Base-by-base conservation (phyloP, 2,329 filamentous ascomycete genomes). In the Mycosphaerella arachidis region DNA sequence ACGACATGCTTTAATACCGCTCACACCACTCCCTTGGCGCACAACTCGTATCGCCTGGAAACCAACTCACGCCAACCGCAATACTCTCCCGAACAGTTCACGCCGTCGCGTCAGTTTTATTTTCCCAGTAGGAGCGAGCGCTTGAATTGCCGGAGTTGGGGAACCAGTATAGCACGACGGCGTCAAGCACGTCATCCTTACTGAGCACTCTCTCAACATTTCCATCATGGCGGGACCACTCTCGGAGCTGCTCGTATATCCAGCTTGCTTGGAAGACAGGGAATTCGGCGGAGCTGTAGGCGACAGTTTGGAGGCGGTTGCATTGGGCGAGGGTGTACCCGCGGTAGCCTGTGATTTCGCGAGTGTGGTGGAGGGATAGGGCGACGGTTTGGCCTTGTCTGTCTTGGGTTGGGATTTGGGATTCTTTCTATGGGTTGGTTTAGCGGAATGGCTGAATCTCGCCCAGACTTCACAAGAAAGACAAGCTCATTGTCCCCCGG, bases 111-210 rank as follows among this genome's bases (percentile, higher is more conserved):
- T 68, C 64, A 4, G 31, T 2, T 6, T 62, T 58, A 9, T 63
- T 58, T 45, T 70, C 68, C 67, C 68, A 69, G 40, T 69, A 68
- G 46, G 60, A 67, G 1, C 66, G 63, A 45, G 62, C 68, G 60
- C 64, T 66, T n/a, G 63, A 70, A 40, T 65, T 62, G 20, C 63
- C 69, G 18, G 66, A 68, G 37, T 71, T 68, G 20, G 59, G 60
- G 3, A 71, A 60, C 67, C 66, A 70, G 53, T 71, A 69, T 53
- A 68, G 53, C 68, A 70, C 66, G 24, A 67, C 65, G 37, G 55
- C 64, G 55, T 70, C 66, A 29, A 69, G 68, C 60, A 70, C 66
- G 53, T 70, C 68, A 53, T 70, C 67, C 60, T 66, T 70, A 37
- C 53, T 68, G 29, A 69, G 65, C 5, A 69, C 63, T 1, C 46